These are phyloP conservation scores for Linum lewisii DNA, from an alignment of 345 rosid species.

Conservation along the genomic window DNA sequence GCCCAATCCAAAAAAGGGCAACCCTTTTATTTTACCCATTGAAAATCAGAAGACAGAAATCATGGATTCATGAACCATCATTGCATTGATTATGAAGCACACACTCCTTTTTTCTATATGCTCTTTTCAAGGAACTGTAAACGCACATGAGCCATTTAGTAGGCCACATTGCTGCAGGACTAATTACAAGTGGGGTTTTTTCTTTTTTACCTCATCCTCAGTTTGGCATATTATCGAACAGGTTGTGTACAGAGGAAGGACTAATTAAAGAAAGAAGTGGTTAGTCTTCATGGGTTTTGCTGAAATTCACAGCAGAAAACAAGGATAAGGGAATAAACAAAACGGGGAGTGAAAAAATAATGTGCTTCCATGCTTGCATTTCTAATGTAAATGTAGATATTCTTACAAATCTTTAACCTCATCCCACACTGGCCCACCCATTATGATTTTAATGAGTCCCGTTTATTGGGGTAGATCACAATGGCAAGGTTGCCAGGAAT, in stretches of 20 bases:
- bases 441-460: too few species aligned
- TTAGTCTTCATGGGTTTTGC: neutral
- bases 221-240: neutral
- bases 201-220: neutral
- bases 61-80: constrained; percentile 15
- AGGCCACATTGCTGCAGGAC: constrained; percentile 13
- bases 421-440: too few species aligned
- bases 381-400: too few species aligned
- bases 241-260: neutral
- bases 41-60: constrained; percentile 28
- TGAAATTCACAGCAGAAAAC: neutral
- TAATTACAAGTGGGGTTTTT: constrained; percentile 8
- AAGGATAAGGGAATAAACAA: constrained; percentile 4
- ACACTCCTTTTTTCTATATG: neutral
- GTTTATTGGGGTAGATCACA: too few species aligned
- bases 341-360: constrained; percentile 3
- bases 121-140: constrained; percentile 3
- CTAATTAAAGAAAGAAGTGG: too few species aligned
- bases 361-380: too few species aligned
- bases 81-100: constrained; percentile 12
- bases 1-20: constrained; percentile 16
- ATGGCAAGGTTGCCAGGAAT: too few species aligned
- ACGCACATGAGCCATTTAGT: constrained; percentile 14
- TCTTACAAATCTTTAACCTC: too few species aligned
- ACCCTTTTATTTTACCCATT: constrained; percentile 11